Evolutionary conservation across 2,329 filamentous ascomycete species (phyloP).

Genomic region (Talaromyces sp.): DNA sequence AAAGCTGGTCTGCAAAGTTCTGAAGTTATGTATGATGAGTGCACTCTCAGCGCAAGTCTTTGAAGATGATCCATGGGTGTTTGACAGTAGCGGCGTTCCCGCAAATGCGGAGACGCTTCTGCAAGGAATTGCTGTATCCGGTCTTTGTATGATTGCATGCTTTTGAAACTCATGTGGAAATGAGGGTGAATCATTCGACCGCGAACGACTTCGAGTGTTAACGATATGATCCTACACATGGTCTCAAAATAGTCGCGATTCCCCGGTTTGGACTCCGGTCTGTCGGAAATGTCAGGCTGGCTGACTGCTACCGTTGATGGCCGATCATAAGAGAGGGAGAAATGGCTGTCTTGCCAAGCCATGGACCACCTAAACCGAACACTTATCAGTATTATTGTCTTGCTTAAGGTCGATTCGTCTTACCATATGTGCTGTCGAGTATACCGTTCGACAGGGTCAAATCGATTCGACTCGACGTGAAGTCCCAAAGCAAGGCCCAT

Average conservation of each 20-base stretch:
- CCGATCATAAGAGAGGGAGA: conserved; percentile 62
- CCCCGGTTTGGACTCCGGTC: conserved; percentile 47
- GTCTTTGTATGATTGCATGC: conserved; percentile 57
- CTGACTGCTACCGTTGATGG: conserved; percentile 55
- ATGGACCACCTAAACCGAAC: conserved; percentile 53
- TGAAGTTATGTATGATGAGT: conserved; percentile 61
- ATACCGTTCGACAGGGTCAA: conserved; percentile 49
- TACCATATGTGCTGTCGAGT: conserved; percentile 46
- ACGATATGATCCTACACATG: conserved; percentile 54
- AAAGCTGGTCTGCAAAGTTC: conserved; percentile 61
- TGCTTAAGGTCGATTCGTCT: conserved; percentile 11
- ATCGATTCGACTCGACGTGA: conserved; percentile 56
- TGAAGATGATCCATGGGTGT: conserved; percentile 53
- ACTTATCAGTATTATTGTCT: not conserved
- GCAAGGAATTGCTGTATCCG: conserved; percentile 56
- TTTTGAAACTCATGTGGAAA: conserved; percentile 51
- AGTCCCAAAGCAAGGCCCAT: conserved; percentile 60
- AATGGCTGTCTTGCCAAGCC: conserved; percentile 62
- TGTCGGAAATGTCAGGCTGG: conserved; percentile 51
- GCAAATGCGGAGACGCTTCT: conserved; percentile 57
- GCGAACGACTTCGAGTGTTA: conserved; percentile 57
- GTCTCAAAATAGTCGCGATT: conserved; percentile 57
- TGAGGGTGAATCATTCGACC: conserved; percentile 55
- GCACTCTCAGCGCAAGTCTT: conserved; percentile 59
- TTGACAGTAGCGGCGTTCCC: conserved; percentile 48